Conservation (phyloP, 768 basidiomycete species). For the Leccinum subtestaceum region DNA sequence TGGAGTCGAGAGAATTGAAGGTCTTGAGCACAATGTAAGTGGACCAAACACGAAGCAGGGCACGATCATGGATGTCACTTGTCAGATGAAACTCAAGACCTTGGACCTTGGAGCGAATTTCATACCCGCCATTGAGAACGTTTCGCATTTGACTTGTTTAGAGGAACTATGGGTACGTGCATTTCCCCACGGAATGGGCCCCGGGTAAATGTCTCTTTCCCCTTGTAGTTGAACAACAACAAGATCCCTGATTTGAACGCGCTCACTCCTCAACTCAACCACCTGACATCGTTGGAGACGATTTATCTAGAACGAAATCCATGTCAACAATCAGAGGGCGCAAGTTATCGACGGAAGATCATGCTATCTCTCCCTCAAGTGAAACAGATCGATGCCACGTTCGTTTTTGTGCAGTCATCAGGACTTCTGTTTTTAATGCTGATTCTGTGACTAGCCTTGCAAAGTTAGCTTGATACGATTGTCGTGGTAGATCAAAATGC, state of each 20-base stretch:
- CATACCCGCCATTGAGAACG: constrained; percentile 72
- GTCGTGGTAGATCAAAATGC: background rate
- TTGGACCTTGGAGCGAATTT: constrained; percentile 89
- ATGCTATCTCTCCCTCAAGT: constrained; percentile 86
- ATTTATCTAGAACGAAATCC: constrained; percentile 96
- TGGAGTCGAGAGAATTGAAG: constrained; percentile 79
- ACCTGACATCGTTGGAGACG: constrained; percentile 67
- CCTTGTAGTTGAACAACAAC: constrained; percentile 81
- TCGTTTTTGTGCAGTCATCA: constrained; percentile 34
- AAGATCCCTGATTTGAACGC: constrained; percentile 67
- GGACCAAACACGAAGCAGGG: background rate
- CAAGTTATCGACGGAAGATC: constrained; percentile 83
- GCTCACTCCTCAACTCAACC: constrained; percentile 64
- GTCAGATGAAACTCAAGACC: constrained; percentile 67
- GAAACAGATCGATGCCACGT: constrained; percentile 96
- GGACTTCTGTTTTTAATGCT: background rate
- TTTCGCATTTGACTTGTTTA: constrained; percentile 72
- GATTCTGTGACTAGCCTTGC: constrained; percentile 9
- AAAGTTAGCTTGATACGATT: constrained; percentile 57
- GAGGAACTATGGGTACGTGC: constrained; percentile 89
- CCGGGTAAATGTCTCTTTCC: background rate
- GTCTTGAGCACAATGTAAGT: constrained; percentile 78
- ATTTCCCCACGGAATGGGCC: background rate
- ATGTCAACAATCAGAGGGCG: constrained; percentile 74
- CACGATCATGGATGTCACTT: background rate